Base-by-base conservation (phyloP, 345 rosid species). In the Rhizophora apiculata region DNA sequence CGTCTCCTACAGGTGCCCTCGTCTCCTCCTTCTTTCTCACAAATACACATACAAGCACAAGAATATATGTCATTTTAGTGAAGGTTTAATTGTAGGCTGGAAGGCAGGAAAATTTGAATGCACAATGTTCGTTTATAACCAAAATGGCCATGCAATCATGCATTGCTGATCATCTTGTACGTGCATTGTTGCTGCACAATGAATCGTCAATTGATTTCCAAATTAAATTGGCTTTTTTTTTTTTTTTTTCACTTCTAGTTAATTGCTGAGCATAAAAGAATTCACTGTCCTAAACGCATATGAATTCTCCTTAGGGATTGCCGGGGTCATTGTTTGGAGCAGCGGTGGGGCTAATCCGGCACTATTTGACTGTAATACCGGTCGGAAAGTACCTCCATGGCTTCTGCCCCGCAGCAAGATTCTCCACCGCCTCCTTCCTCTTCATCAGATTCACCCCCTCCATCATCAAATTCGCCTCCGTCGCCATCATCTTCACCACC, bases 1-100 rank as follows among this genome's bases (percentile, higher is more conserved):
- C 76, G 64, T 67, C 76, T 67, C 69, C 57, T 6, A 18, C 68
- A 76, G 79, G 87, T 84, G 61, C 49, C 69, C 15, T 53, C 20
- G 24, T 55, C 8, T 22, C 26, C 66, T 55, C 29, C 18, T 5
- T 22, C 6, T 60, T 29, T 60, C 13, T 31, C 22, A 18, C 31
- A 46, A 2, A 46, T 0, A 7, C 20, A 18, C 21, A 8, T 3
- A n/a, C 13, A 9, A 37, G 31, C 48, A 8, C 34, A 8, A 13
- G 9, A 6, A 52, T 36, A 32, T 36, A 24, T 1, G 39, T 16
- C 26, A 24, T 31, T 36, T 5, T 39, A 32, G 19, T 21, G 19
- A 2, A 21, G 16, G 19, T 15, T 22, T 8, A 8, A 34, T 34
- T 6, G 30, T 16, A 24, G 48, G 2, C 18, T 16, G 10, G 4